phyloP scores from a whole-genome alignment of 345 rosid genomes.

The Rhodamnia argentea region DNA sequence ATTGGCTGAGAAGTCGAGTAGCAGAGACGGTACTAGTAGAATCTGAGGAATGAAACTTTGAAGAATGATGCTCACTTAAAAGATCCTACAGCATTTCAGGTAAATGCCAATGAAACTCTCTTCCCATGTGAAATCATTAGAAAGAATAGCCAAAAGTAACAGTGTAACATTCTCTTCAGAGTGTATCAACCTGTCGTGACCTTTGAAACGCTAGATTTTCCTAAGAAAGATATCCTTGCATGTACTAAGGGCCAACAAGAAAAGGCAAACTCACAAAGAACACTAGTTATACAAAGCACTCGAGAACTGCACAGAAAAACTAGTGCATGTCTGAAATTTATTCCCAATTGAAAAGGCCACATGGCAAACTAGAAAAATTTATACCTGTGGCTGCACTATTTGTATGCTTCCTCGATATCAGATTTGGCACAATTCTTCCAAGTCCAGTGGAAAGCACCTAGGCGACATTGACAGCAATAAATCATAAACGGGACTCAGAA shows the following conservation, averaged over 20 bases:
- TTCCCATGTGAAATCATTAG: neutral
- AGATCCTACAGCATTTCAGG: neutral
- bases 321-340: neutral
- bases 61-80: neutral
- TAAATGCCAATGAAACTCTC: neutral
- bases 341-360: neutral
- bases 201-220: neutral
- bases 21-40: neutral
- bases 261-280: neutral
- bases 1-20: neutral
- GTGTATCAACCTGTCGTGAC: neutral
- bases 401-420: constrained; percentile 98
- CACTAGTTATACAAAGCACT: neutral
- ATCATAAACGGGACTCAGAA: neutral
- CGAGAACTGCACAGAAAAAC: neutral
- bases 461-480: constrained; percentile 2
- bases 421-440: constrained; percentile 96
- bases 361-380: neutral
- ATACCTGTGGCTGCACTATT: constrained; percentile 97
- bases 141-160: neutral
- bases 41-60: neutral
- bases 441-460: constrained; percentile 99
- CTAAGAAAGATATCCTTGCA: neutral
- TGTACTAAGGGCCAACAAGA: neutral
- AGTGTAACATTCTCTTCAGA: neutral